Conservation (phyloP, 345 rosid species). For the Passiflora organensis region DNA sequence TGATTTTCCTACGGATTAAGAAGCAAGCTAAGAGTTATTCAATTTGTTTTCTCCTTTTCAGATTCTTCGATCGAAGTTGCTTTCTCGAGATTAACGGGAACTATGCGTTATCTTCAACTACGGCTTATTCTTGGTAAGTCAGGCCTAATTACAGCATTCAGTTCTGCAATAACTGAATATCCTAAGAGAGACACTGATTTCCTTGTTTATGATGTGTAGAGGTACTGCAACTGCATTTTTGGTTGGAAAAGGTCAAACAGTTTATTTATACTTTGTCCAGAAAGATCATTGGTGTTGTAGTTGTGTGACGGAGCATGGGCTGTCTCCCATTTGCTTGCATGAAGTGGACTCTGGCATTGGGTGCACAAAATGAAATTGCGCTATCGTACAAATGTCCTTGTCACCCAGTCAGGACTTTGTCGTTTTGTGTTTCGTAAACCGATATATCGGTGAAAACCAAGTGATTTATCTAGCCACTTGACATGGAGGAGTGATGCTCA, state of each 20-base stretch:
- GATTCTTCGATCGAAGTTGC: constrained; percentile 31
- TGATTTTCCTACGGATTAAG: background rate
- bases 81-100: constrained; percentile 34
- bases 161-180: background rate
- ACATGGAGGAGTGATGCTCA: no score
- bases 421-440: no score
- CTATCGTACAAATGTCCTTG: no score
- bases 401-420: no score
- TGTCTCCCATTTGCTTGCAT: no score
- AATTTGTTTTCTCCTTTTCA: constrained; percentile 13
- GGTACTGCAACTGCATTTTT: constrained; percentile 38
- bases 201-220: constrained; percentile 25
- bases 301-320: background rate
- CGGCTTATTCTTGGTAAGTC: constrained; percentile 54
- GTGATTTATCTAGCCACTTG: no score
- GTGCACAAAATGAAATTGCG: no score
- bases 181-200: background rate
- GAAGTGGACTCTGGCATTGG: no score
- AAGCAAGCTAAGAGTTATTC: background rate
- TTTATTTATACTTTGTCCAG: constrained; percentile 8
- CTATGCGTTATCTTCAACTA: constrained; percentile 38
- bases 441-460: no score
- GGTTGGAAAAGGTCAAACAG: constrained; percentile 48
- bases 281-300: constrained; percentile 1
- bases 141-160: background rate